Evolutionary conservation across 225 moss, liverwort and hornwort species (phyloP).

Genomic region (Antitrichia curtipendula): DNA sequence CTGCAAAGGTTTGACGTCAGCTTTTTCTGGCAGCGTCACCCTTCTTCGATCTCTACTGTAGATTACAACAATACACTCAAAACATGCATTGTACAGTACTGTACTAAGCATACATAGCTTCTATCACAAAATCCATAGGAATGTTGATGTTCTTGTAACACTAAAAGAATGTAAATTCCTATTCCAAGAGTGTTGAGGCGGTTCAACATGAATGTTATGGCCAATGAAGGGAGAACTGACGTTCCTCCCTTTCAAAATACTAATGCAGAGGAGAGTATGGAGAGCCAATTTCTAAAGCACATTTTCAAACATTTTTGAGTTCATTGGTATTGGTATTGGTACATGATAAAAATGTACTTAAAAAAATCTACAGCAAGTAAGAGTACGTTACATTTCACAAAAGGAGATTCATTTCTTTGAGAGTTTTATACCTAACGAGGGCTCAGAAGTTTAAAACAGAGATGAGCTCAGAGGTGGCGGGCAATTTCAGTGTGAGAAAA

Average conservation of each 20-base stretch:
- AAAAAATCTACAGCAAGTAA: slow-evolving; percentile 1
- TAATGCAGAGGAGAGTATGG: not conserved
- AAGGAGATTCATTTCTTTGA: not conserved
- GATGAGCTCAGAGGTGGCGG: not conserved
- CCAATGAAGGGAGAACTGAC: not conserved
- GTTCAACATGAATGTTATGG: not conserved
- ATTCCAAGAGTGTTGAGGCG: not conserved
- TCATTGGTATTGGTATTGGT: not conserved
- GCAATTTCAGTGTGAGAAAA: not conserved
- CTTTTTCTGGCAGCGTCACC: not conserved
- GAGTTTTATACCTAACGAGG: not conserved
- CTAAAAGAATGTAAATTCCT: not conserved
- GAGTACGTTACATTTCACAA: not conserved
- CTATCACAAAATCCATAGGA: not conserved
- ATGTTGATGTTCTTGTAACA: not conserved
- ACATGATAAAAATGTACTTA: not conserved
- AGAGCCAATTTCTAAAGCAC: not conserved
- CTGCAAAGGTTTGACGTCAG: not conserved
- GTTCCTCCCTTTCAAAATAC: not conserved
- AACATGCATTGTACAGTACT: not conserved
- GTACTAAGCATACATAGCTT: not conserved
- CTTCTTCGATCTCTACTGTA: not conserved
- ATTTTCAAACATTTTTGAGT: not conserved
- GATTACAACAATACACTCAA: not conserved
- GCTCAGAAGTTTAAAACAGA: not conserved